Evolutionary conservation across 768 basidiomycete genomes (phyloP).

Genomic region (Calvatia gigantea): DNA sequence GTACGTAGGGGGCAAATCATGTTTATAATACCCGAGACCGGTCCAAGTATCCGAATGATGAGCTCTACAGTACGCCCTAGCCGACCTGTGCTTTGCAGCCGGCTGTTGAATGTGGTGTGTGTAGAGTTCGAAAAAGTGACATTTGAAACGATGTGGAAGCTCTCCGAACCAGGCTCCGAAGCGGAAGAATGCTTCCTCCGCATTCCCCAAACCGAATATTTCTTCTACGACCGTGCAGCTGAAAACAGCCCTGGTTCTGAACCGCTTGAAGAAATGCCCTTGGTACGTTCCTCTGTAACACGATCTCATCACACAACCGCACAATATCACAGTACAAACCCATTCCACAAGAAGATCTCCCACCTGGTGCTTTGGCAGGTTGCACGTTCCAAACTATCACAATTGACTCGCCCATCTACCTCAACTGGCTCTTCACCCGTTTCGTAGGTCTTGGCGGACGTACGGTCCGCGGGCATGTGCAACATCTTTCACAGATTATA

Average conservation of each 20-base stretch:
- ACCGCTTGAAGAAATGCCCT: slow-evolving; percentile 50
- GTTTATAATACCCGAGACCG: slow-evolving; percentile 44
- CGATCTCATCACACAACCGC: background rate
- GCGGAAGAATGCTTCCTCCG: slow-evolving; percentile 65
- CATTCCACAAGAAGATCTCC: slow-evolving; percentile 32
- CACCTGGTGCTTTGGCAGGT: slow-evolving; percentile 37
- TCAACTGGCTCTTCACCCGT: slow-evolving; percentile 64
- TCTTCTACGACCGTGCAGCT: slow-evolving; percentile 28
- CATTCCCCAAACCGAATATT: slow-evolving; percentile 60
- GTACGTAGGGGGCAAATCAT: slow-evolving; percentile 62
- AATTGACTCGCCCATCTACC: slow-evolving; percentile 68
- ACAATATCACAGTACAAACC: no score
- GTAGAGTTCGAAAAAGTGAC: slow-evolving; percentile 69
- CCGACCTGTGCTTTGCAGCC: no score
- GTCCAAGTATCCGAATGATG: slow-evolving; percentile 5
- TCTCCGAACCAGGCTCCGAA: slow-evolving; percentile 56
- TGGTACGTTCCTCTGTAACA: slow-evolving; percentile 31
- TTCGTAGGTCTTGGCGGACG: slow-evolving; percentile 65
- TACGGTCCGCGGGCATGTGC: slow-evolving; percentile 54
- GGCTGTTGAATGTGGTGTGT: background rate
- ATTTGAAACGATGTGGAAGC: slow-evolving; percentile 70
- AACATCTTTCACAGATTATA: slow-evolving; percentile 69
- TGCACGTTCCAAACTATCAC: slow-evolving; percentile 63
- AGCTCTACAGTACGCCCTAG: slow-evolving; percentile 6
- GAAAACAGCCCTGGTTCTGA: slow-evolving; percentile 28